Conservation (phyloP, 305 asterid genomes). For the Solanum hybrid region DNA sequence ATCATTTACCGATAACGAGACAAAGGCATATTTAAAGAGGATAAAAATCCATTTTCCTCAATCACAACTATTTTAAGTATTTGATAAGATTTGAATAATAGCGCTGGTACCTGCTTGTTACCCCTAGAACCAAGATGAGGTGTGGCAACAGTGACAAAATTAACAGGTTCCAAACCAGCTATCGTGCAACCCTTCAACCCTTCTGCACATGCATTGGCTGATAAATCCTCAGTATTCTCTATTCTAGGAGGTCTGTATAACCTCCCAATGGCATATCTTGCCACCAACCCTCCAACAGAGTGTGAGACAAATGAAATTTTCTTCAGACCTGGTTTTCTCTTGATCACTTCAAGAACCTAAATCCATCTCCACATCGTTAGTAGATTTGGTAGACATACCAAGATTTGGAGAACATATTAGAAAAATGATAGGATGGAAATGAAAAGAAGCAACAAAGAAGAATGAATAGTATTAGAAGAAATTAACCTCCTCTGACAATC, state of each 20-base stretch:
- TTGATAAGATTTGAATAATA: not conserved
- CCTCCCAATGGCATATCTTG: conserved; percentile 82
- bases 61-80: not conserved
- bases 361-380: conserved; percentile 6
- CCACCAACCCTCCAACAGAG: conserved; percentile 90
- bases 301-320: conserved; percentile 88
- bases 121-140: conserved; percentile 99
- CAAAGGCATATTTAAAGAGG: not conserved
- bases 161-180: conserved; percentile 79
- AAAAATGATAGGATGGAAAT: not conserved
- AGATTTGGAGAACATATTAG: conserved; percentile 3
- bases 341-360: conserved; percentile 70
- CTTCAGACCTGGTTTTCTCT: conserved; percentile 50
- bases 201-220: conserved; percentile 9
- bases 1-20: not conserved
- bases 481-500: conserved; percentile 22
- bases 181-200: conserved; percentile 22
- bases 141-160: conserved; percentile 83
- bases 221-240: conserved; percentile 2
- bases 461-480: not conserved
- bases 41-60: not conserved
- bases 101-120: conserved; percentile 66
- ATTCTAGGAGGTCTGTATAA: conserved; percentile 24
- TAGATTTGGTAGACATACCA: not conserved
- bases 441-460: not conserved